A percentile compares a stretch with the other conserved stretches of the same genome.
Conservation (phyloP, 192 early-diverging fungal species). For the Endogone sp. region DNA sequence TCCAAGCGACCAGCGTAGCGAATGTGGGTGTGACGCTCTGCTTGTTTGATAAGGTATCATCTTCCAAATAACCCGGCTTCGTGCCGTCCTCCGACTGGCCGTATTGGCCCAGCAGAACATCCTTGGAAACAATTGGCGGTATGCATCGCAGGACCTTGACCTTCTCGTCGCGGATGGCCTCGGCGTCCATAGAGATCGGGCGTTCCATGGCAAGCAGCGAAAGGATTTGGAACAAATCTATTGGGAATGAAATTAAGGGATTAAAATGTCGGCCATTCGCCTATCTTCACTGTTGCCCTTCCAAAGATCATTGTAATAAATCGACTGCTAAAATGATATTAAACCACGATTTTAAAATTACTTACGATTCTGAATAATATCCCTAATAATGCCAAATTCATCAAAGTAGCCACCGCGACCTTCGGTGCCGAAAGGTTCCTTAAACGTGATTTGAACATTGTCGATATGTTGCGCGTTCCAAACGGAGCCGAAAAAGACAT, state of each 20-base stretch:
- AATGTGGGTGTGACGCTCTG: conserved; percentile 87
- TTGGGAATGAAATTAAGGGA: conserved; percentile 69
- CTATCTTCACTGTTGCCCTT: conserved; percentile 95
- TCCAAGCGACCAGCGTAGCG: conserved; percentile 82
- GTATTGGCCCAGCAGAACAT: conserved; percentile 93
- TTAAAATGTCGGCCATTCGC: conserved; percentile 83
- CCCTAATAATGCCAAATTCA: conserved; percentile 97
- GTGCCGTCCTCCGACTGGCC: conserved; percentile 68
- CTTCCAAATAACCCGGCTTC: conserved; percentile 92
- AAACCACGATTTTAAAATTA: no score
- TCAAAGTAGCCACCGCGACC: conserved; percentile 99
- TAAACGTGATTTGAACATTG: conserved; percentile 98
- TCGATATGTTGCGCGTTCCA: conserved; percentile 88
- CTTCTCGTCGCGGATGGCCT: conserved; percentile 96
- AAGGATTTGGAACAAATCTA: conserved; percentile 90
- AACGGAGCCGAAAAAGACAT: conserved; percentile 88
- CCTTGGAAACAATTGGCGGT: conserved; percentile 69
- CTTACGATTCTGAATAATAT: conserved; percentile 88
- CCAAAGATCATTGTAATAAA: no score
- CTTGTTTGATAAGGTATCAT: conserved; percentile 76
- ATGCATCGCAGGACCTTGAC: conserved; percentile 78
- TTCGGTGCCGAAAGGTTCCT: conserved; percentile 95
- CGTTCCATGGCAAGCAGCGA: conserved; percentile 94
- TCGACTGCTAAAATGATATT: no score
- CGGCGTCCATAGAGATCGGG: conserved; percentile 80